Evolutionary conservation across 208 protist genomes (phyloP), one percentile per base, ranked within the genome.

Genomic region (Trypanosoma theileri): DNA sequence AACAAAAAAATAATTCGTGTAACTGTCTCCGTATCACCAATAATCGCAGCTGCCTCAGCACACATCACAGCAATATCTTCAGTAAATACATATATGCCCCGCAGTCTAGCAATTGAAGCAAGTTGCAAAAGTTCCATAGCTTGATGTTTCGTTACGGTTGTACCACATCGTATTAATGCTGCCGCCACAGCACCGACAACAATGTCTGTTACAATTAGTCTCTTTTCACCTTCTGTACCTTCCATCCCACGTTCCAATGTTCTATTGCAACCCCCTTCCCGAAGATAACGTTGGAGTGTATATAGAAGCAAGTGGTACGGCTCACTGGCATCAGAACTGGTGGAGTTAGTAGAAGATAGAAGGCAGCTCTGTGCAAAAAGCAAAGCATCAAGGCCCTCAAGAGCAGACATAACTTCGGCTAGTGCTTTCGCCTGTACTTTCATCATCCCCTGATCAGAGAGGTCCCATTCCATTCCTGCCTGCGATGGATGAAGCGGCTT

Each of bases 1-100:
- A 92, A 57, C 4, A 92, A 61, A 74, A 89, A 87, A 31, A 87
- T 88, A 52, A 92, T 75, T 9, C 86, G 80, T 50, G 83, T 77
- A 22, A 92, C 81, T 3, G 73, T 84, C 44, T 92, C 83, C 3
- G 78, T 51, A 64, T 92, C 86, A 0, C 86, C 83, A 26, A 62
- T 67, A 26, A 77, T 42, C 13, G 83, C 86, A 2, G 83, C 83
- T 4, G 68, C 77, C 62, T 92, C 86, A n/a, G 86, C 86, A 56
- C 78, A 88, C 56, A 74, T 73, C 46, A 80, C 78, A 24, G 69
- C 75, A 21, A 87, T 71, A n/a, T 64, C 51, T 58, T 85, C 77
- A 46, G 71, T 73, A 62, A 89, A 86, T 13, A 82, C 48, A 11
- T 52, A 44, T 7, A 62, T 58, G 7, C 60, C 60, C 4, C 60